Percentiles rank a stretch among this genome's conserved stretches.
Evolutionary conservation across 495 filamentous ascomycete genomes (phyloP).

Genomic region (Aspergillus incahuasiensis): DNA sequence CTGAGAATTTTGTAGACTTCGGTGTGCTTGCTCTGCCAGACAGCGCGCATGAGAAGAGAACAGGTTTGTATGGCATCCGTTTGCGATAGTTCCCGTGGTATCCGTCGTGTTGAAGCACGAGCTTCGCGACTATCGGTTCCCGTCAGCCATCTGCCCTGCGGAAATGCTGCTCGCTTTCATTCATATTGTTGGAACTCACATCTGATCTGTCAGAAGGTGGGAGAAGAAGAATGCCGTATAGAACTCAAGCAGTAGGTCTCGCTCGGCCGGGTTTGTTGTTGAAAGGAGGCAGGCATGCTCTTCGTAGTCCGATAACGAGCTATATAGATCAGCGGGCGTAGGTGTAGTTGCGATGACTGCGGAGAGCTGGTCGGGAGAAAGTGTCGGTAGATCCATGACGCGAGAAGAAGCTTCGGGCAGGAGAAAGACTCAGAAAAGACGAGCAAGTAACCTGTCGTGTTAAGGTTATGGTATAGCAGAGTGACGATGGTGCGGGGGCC

Average conservation of each 20-base stretch:
- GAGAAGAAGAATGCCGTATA: constrained; percentile 51
- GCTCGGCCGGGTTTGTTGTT: constrained; percentile 17
- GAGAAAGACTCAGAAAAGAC: not conserved
- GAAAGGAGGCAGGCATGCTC: constrained; percentile 33
- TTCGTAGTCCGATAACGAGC: constrained; percentile 44
- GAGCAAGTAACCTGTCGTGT: not conserved
- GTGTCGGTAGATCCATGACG: constrained; percentile 32
- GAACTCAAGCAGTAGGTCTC: constrained; percentile 38
- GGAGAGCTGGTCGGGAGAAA: constrained; percentile 38
- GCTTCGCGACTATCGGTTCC: constrained; percentile 42
- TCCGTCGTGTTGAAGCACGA: constrained; percentile 46
- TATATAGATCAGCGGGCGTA: constrained; percentile 39
- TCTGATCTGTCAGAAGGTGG: constrained; percentile 47
- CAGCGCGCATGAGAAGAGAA: constrained; percentile 40
- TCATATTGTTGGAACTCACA: constrained; percentile 28
- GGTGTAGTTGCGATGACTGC: constrained; percentile 29
- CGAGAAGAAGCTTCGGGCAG: not conserved
- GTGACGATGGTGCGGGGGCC: constrained; percentile 23
- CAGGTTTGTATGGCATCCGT: constrained; percentile 44
- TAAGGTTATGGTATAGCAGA: not conserved
- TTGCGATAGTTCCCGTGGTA: constrained; percentile 35
- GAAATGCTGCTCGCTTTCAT: not conserved
- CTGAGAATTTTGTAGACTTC: constrained; percentile 40
- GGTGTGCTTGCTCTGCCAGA: constrained; percentile 46
- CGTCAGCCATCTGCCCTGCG: constrained; percentile 5